Evolutionary conservation across 1,284 basidiomycete genomes (phyloP), one percentile per base, ranked within the genome.

Genomic region (Dichomitus squalens): DNA sequence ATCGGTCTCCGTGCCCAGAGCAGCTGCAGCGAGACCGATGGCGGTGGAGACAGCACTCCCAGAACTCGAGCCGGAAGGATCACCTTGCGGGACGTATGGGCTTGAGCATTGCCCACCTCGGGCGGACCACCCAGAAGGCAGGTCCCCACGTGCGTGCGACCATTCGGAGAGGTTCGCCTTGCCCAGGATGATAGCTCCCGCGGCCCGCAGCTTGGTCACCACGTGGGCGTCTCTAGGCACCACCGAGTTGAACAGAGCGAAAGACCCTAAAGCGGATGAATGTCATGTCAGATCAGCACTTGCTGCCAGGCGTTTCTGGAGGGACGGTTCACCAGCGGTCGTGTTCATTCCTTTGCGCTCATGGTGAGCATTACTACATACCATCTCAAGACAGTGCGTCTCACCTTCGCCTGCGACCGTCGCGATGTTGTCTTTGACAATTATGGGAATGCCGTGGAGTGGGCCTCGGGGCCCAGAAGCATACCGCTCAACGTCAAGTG

Each of bases 401-500:
- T 39, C 49, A 69, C 75, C 75, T 61, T 75, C 73, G 9, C 63
- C 63, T 25, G 70, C 59, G 23, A 72, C 50, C 0, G 78, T 78
- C 0, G 79, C 86, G 33, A 88, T 87, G 64, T 88, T 88, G 67
- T 88, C 87, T 71, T 91, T 91, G 48, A 91, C 61, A 4, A 90
- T 71, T 36, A 91, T 76, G 0, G 89, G 89, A 27, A 91, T 88
- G 0, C 88, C 88, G 64, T 90, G 88, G 35, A 91, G 69, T 0
- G 72, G 68, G 23, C 86, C 77, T 14, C 86, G 75, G 6, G 76
- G 72, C 0, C 84, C 82, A 1, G 67, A 75, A 2, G 57, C 34
- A 31, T 71, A 71, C 7, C 87, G 74, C 64, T 89, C 87, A 1
- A 60, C 58, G 57, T 90, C 89, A 8, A 88, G 69, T 1, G 65